phyloP scores from a whole-genome alignment of 108 stramenopile species.

The Nitzschia sp. region DNA sequence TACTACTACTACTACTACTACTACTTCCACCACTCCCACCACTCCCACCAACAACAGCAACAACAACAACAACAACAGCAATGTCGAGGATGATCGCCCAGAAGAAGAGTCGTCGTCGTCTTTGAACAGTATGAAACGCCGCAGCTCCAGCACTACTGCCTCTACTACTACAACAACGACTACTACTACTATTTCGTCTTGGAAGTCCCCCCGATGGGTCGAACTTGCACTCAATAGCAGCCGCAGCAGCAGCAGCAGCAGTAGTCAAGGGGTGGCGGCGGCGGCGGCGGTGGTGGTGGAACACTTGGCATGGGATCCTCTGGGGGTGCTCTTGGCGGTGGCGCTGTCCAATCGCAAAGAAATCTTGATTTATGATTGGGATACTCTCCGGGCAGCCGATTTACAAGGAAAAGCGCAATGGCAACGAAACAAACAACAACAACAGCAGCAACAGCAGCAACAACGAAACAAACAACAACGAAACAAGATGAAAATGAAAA shows the following conservation, averaged over 20 bases:
- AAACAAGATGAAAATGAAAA: too few relatives aligned
- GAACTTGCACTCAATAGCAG: not conserved
- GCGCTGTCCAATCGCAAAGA: not conserved
- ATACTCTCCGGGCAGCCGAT: conserved; percentile 40
- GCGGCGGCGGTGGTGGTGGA: too few relatives aligned
- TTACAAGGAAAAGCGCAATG: conserved; percentile 15
- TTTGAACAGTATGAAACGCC: not conserved
- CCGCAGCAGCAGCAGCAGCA: too few relatives aligned
- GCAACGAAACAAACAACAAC: not conserved
- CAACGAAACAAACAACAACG: not conserved
- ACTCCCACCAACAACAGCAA: not conserved
- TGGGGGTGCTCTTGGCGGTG: conserved; percentile 50
- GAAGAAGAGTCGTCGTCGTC: too few relatives aligned
- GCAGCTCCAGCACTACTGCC: too few relatives aligned
- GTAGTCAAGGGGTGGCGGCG: too few relatives aligned
- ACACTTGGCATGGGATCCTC: conserved; percentile 40
- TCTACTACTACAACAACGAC: too few relatives aligned
- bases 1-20: not conserved
- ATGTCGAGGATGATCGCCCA: not conserved
- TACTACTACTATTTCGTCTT: not conserved
- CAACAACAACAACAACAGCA: not conserved
- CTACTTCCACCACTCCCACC: not conserved
- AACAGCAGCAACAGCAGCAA: not conserved
- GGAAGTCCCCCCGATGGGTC: conserved; percentile 1
- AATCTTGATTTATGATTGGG: conserved; percentile 52